These are phyloP conservation scores for Kwoniella mangroviensis DNA, from an alignment of 768 basidiomycete species.

Conservation along the genomic window DNA sequence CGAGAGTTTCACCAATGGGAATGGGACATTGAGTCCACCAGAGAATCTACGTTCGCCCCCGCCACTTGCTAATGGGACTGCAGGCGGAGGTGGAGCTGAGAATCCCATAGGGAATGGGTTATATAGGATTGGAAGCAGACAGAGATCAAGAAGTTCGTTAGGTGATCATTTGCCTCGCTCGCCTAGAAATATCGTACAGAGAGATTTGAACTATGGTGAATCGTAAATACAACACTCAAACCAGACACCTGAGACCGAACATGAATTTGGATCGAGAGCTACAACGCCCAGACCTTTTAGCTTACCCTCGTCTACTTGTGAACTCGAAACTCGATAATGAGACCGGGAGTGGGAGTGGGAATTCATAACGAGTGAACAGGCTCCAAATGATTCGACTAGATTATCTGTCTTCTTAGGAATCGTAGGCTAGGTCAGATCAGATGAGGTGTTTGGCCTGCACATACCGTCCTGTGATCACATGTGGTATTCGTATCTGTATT, in stretches of 20 bases:
- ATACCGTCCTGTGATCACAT: no score
- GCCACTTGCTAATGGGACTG: background rate
- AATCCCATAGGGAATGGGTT: conserved; percentile 11
- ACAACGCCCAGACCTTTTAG: conserved; percentile 4
- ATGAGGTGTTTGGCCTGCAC: no score
- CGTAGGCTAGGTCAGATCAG: no score
- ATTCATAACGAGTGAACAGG: no score
- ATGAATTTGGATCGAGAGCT: background rate
- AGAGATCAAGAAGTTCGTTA: conserved; percentile 16
- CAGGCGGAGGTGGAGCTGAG: background rate
- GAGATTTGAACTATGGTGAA: conserved; percentile 24
- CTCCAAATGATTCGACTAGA: no score
- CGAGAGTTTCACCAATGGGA: background rate
- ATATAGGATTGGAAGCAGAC: conserved; percentile 26
- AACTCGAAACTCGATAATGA: background rate
- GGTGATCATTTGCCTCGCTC: background rate
- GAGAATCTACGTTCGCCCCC: background rate
- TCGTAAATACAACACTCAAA: no score
- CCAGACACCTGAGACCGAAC: no score
- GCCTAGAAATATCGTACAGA: background rate
- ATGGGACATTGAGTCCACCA: conserved; percentile 21
- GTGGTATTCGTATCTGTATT: no score
- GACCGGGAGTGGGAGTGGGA: background rate
- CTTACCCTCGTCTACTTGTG: background rate
- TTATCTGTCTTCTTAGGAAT: no score